phyloP scores from a whole-genome alignment of 306 rosid species.

The Glycine soja region DNA sequence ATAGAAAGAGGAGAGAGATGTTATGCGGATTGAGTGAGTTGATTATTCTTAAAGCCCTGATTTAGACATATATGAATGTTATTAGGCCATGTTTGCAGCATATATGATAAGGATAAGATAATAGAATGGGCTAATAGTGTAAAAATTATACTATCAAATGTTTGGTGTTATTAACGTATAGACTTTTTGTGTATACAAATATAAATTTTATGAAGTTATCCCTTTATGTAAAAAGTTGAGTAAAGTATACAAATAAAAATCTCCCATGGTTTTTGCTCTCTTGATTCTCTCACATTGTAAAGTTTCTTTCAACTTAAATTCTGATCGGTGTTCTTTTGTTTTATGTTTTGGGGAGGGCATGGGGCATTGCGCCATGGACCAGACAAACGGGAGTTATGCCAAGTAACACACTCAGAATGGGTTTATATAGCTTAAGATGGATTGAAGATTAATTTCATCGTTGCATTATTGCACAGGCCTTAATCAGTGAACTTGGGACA shows the following conservation, averaged over 20 bases:
- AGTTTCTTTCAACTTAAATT: not conserved
- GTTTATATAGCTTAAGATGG: not conserved
- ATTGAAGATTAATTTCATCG: not conserved
- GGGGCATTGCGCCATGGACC: not conserved
- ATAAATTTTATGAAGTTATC: not conserved
- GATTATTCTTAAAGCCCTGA: not conserved
- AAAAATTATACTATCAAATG: not conserved
- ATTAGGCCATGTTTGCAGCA: not conserved
- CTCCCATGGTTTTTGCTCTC: not conserved
- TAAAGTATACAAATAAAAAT: not conserved
- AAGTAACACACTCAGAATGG: not conserved
- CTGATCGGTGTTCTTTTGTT: not conserved
- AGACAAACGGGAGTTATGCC: not conserved
- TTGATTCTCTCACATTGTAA: not conserved
- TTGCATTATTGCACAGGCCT: not conserved
- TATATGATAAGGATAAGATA: not conserved
- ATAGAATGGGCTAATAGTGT: not conserved
- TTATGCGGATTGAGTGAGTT: not conserved
- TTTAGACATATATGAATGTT: not conserved
- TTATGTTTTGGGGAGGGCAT: not conserved
- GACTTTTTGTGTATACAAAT: not conserved
- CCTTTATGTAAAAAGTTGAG: not conserved
- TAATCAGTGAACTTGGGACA: not conserved
- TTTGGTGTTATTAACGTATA: not conserved
- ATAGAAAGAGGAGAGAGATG: slow-evolving; percentile 21